A percentile compares a stretch with the other conserved stretches of the same genome.
Evolutionary conservation across 306 rosid genomes (phyloP).

Genomic region (Crotalaria pallida): DNA sequence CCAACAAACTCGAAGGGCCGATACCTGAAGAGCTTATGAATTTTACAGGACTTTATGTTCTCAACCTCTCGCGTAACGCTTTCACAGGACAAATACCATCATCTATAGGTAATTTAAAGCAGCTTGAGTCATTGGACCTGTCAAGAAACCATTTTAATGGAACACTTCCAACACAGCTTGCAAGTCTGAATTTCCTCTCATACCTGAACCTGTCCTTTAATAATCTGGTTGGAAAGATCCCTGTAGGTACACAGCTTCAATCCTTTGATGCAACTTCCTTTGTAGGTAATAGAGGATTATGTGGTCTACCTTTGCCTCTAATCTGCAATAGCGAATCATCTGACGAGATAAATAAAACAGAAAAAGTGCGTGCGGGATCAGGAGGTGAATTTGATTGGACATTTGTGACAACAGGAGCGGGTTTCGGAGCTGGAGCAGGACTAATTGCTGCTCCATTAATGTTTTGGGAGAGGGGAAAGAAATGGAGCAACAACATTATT

Average conservation of each 20-base stretch:
- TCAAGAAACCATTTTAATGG: constrained; percentile 30
- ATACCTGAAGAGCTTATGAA: constrained; percentile 40
- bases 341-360: neutral
- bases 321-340: neutral
- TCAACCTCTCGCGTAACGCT: constrained; percentile 39
- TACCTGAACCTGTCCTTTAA: constrained; percentile 27
- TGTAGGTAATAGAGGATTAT: neutral
- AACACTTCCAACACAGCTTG: constrained; percentile 20
- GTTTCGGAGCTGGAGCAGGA: constrained; percentile 71
- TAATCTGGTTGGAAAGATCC: constrained; percentile 25
- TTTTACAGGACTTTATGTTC: neutral
- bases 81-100: constrained; percentile 26
- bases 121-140: constrained; percentile 38
- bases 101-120: constrained; percentile 15
- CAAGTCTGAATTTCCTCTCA: constrained; percentile 24
- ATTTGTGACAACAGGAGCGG: constrained; percentile 48
- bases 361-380: neutral
- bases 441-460: constrained; percentile 35
- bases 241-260: neutral
- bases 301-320: constrained; percentile 13
- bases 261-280: constrained; percentile 12
- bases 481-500: constrained; percentile 43
- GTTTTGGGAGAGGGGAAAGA: constrained; percentile 49
- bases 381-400: constrained; percentile 39
- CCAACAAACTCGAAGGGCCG: constrained; percentile 24